Evolutionary conservation across 306 rosid genomes (phyloP).

Genomic region (Medicago lupulina): DNA sequence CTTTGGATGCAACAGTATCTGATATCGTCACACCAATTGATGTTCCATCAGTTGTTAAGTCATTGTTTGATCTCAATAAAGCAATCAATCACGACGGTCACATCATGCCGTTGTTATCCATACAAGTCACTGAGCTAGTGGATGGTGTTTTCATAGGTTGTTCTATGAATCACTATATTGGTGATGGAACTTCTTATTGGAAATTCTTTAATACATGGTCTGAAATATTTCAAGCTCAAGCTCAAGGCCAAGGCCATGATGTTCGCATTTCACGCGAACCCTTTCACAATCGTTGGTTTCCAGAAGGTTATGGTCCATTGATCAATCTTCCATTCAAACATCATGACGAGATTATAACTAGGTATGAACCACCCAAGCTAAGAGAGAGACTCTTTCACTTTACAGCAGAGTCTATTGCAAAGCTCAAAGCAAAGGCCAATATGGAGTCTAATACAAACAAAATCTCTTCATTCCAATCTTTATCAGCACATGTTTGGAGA

Average conservation of each 20-base stretch:
- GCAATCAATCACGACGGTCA: slow-evolving; percentile 73
- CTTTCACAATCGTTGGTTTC: slow-evolving; percentile 57
- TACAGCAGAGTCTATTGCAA: slow-evolving; percentile 55
- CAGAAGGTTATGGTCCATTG: slow-evolving; percentile 46
- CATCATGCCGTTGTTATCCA: slow-evolving; percentile 52
- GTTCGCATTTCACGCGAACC: slow-evolving; percentile 48
- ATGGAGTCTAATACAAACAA: slow-evolving; percentile 34
- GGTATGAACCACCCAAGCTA: slow-evolving; percentile 49
- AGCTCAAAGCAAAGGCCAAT: slow-evolving; percentile 67
- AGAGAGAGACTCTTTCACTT: slow-evolving; percentile 69
- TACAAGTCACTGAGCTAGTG: slow-evolving; percentile 61
- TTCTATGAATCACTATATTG: slow-evolving; percentile 60
- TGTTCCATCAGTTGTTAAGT: slow-evolving; percentile 58
- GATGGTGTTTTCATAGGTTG: slow-evolving; percentile 77
- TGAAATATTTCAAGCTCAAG: slow-evolving; percentile 46
- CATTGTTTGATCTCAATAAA: slow-evolving; percentile 61
- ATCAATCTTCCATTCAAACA: slow-evolving; percentile 58
- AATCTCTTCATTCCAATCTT: slow-evolving; percentile 66
- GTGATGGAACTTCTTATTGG: slow-evolving; percentile 72
- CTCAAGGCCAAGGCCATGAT: not conserved
- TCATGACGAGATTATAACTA: slow-evolving; percentile 50
- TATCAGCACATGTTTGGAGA: slow-evolving; percentile 68
- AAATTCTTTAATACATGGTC: slow-evolving; percentile 65
- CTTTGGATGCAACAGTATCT: slow-evolving; percentile 46
- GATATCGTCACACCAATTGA: slow-evolving; percentile 62